Base-by-base conservation (phyloP, 495 filamentous ascomycete genomes). In the Xylona heveae region DNA sequence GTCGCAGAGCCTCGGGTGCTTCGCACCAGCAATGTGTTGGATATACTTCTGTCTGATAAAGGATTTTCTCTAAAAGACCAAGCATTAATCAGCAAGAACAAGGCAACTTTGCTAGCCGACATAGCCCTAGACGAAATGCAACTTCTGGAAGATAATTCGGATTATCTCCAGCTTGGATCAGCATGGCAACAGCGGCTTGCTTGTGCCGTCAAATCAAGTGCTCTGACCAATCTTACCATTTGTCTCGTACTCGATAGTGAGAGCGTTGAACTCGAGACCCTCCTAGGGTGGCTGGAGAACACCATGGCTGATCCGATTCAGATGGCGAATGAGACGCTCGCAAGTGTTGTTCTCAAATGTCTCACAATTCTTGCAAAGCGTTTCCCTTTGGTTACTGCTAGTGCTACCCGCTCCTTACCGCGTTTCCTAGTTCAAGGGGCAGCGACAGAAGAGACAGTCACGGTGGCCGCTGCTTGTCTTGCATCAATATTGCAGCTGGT, bases 141-240 rank as follows among this genome's bases (percentile, higher is more conserved):
- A 38, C 62, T 81, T 26, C 58, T 95, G n/a, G 83, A 93, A 43
- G 79, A 81, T 27, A 77, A 74, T 24, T 71, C 80, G 2, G 85
- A 95, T 50, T 93, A 90, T 44, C 57, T 91, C 22, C 74, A 77
- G 37, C 66, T 92, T 15, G 70, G 77, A 25, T 82, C 81, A 0
- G 68, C 76, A 14, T 90, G 75, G 54, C 83, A 93, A 45, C 88
- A 94, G 53, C 68, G 59, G 20, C 63, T 95, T 28, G 80, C 84
- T 9, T 81, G 78, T 45, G 68, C 80, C 1, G 75, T 83, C 23
- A 95, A 93, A 51, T 73, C 74, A 0, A 66, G 71, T 35, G 74
- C 78, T 6, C 47, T 95, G n/a, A 66, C 74, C 15, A 76, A 74
- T 24, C 95, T 78, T 42, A 61, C 93, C 4, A 84, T 84, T 42